phyloP scores from a whole-genome alignment of 257 asterid species.

The Voacanga thouarsii region DNA sequence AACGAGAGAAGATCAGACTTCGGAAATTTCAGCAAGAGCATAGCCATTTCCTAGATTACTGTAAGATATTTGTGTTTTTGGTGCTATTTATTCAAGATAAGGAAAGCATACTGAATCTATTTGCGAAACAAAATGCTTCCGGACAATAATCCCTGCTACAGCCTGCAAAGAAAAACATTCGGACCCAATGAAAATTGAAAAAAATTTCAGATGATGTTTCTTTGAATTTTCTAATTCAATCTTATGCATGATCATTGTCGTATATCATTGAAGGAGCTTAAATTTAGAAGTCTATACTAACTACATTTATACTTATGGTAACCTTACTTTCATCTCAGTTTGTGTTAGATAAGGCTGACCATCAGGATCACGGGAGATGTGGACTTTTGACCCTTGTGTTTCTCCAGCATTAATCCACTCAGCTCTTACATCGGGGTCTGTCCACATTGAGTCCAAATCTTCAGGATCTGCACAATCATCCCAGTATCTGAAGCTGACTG shows the following conservation, averaged over 20 bases:
- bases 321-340: conserved; percentile 82
- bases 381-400: conserved; percentile 71
- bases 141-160: conserved; percentile 75
- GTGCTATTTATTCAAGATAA: neutral
- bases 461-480: conserved; percentile 79
- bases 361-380: conserved; percentile 93
- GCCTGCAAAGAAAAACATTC: conserved; percentile 51
- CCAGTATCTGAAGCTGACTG: conserved; percentile 83
- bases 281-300: neutral
- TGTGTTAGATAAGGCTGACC: conserved; percentile 89
- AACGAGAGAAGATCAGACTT: conserved; percentile 8
- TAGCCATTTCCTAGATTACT: neutral
- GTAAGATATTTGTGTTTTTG: neutral
- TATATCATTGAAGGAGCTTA: no score
- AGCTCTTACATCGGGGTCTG: conserved; percentile 61
- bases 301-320: neutral
- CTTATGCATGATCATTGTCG: neutral
- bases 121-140: conserved; percentile 75
- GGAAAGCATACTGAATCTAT: conserved; percentile 71
- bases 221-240: neutral
- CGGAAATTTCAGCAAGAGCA: conserved; percentile 9
- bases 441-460: conserved; percentile 90
- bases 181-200: neutral
- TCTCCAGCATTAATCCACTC: conserved; percentile 92
- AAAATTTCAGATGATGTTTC: neutral